phyloP scores from a whole-genome alignment of 31 red algal genomes.

The Endocladia muricata region DNA sequence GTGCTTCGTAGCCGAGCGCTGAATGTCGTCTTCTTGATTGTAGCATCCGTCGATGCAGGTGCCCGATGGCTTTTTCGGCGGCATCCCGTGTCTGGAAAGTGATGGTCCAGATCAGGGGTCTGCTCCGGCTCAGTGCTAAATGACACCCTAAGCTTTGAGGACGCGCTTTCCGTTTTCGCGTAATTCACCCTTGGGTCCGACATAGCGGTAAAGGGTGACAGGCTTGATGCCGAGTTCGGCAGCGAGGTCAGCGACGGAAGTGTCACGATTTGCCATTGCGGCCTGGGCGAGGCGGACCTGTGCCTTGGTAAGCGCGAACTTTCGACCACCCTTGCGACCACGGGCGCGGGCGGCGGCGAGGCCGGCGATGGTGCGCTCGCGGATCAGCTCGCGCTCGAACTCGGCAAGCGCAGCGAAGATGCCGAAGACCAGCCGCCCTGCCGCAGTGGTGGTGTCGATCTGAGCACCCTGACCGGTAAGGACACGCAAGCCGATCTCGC shows the following conservation, averaged over 20 bases:
- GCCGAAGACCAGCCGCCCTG: background rate
- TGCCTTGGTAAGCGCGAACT: background rate
- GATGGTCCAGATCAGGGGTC: too few relatives aligned
- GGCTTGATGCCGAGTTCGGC: background rate
- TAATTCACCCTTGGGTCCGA: background rate
- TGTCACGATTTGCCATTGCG: background rate
- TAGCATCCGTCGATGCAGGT: too few relatives aligned
- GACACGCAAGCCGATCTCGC: too few relatives aligned
- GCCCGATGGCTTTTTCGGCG: too few relatives aligned
- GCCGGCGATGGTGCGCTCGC: background rate
- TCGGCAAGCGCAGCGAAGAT: background rate
- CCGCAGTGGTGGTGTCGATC: background rate
- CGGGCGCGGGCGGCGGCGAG: background rate
- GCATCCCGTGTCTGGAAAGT: too few relatives aligned
- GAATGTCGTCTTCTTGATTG: too few relatives aligned
- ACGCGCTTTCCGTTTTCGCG: background rate
- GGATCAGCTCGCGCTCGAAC: background rate
- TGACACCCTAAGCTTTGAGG: background rate
- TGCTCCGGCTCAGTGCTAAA: too few relatives aligned
- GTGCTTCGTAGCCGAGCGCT: too few relatives aligned
- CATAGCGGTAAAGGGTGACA: background rate
- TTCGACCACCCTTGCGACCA: background rate
- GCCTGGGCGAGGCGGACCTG: background rate
- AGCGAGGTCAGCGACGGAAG: background rate
- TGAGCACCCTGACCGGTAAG: too few relatives aligned